Evolutionary conservation across 1,139 yeast genomes (phyloP).

Genomic region (Tardiomyces digboiensis): DNA sequence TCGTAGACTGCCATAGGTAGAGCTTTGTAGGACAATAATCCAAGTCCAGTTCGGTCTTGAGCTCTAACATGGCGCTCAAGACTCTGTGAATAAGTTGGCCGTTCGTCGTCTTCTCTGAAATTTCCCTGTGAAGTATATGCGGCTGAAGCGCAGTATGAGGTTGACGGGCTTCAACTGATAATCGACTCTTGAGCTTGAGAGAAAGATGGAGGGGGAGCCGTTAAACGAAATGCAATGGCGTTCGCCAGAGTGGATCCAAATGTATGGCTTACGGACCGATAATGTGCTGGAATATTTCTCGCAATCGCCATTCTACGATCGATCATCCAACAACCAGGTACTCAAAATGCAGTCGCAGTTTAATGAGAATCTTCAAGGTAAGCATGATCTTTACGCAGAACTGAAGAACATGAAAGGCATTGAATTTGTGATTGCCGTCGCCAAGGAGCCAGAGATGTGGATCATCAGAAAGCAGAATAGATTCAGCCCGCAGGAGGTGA

Average conservation of each 20-base stretch:
- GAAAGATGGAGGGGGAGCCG: conserved; percentile 10
- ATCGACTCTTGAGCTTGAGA: too few species aligned
- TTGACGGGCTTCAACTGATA: too few species aligned
- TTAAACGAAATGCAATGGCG: conserved; percentile 94
- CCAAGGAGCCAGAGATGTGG: conserved; percentile 91
- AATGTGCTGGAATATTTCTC: conserved; percentile 90
- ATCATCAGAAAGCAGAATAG: conserved; percentile 75
- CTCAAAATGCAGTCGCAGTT: conserved; percentile 93
- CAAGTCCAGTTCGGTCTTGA: not conserved
- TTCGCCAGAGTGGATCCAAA: conserved; percentile 95
- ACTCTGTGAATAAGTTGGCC: too few species aligned
- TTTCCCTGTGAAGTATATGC: too few species aligned
- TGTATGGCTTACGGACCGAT: conserved; percentile 69
- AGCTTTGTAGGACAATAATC: conserved; percentile 24
- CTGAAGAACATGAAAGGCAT: conserved; percentile 73
- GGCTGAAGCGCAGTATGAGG: too few species aligned
- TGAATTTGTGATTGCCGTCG: conserved; percentile 68
- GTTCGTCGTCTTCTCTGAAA: too few species aligned
- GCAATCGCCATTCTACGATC: conserved; percentile 89
- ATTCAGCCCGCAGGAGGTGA: conserved; percentile 39
- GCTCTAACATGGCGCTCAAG: not conserved
- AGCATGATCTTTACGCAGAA: conserved; percentile 35
- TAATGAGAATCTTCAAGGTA: conserved; percentile 44
- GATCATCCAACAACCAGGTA: conserved; percentile 90
- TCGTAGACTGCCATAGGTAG: conserved; percentile 58